A percentile compares a stretch with the other conserved stretches of the same genome.
phyloP scores from a whole-genome alignment of 305 asterid genomes.

The Ilex paraguariensis region DNA sequence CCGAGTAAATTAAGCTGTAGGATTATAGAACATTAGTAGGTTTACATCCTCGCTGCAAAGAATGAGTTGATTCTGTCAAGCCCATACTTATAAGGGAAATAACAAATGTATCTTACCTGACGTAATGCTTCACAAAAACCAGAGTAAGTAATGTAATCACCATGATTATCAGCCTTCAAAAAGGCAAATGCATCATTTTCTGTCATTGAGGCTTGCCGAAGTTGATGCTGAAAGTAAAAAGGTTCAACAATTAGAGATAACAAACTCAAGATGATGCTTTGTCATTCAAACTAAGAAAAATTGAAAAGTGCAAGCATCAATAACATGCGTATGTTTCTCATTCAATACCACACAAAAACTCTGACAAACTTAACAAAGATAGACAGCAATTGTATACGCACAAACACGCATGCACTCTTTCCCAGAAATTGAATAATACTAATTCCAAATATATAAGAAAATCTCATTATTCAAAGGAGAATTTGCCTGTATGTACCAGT shows the following conservation, averaged over 20 bases:
- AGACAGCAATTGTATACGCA: neutral
- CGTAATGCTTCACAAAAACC: slow-evolving; percentile 87
- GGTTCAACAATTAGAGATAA: neutral
- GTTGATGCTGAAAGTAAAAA: slow-evolving; percentile 35
- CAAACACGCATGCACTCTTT: neutral
- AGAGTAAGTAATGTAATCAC: slow-evolving; percentile 65
- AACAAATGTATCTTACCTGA: slow-evolving; percentile 39
- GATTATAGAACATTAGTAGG: slow-evolving; percentile 8
- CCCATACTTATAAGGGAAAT: neutral
- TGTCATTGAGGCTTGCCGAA: slow-evolving; percentile 77
- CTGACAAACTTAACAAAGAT: neutral
- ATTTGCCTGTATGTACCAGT: neutral
- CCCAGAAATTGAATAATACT: no score
- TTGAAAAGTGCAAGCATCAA: neutral
- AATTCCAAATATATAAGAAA: neutral
- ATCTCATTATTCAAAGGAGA: neutral
- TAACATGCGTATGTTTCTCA: neutral
- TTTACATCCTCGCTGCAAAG: neutral
- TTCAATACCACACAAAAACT: neutral
- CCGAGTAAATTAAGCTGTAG: slow-evolving; percentile 86
- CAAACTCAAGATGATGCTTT: neutral
- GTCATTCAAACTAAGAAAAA: neutral
- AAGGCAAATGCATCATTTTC: slow-evolving; percentile 81
- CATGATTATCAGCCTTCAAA: slow-evolving; percentile 68
- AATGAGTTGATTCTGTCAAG: neutral